Evolutionary conservation across 805 yeast genomes (phyloP), one percentile per base, ranked within the genome.

Genomic region (Teunomyces panamensis): DNA sequence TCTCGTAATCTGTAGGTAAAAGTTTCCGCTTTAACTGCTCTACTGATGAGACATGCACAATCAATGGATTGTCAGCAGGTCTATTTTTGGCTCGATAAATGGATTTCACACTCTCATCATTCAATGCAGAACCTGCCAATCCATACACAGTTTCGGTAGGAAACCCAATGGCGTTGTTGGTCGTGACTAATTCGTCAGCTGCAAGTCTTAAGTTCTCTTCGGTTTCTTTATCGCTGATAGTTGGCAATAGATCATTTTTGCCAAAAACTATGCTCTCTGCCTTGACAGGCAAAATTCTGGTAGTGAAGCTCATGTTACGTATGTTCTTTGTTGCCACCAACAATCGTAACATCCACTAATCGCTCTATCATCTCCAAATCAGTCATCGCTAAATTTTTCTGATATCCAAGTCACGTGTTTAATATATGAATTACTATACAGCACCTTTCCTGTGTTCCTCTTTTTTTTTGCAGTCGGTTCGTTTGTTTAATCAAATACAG

Each of bases 101-200:
- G 39, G 84, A 79, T 49, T 67, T 63, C 2, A 91, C 96, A 0
- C 95, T 79, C 4, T 79, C 81, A 45, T 89, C 89, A 46, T 74
- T 76, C 43, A 88, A 69, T 0, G 96, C 87, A 3, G 91, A 85
- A 0, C 94, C 99, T 0, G 96, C 99, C 0, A 94, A 74, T 0
- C 99, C 99, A 64, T 94, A 94, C 0, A 94, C 99, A 0, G 99
- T 94, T 62, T 94, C 99, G 0, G 99, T 89, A 1, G 99, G 99
- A 58, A 94, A 91, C 0, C 92, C 98, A 10, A 94, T 90, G 0
- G 85, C 89, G 26, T 81, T 71, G 33, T 75, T 62, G 0, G 84
- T 69, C 2, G 65, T 64, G 13, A 69, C 63, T 4, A 90, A 64
- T 4, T 83, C 66, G 2, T 68, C 56, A 0, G 89, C 83, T 5